These are phyloP conservation scores for Capsicum rhomboideum DNA, from an alignment of 257 asterid species.

Conservation along the genomic window DNA sequence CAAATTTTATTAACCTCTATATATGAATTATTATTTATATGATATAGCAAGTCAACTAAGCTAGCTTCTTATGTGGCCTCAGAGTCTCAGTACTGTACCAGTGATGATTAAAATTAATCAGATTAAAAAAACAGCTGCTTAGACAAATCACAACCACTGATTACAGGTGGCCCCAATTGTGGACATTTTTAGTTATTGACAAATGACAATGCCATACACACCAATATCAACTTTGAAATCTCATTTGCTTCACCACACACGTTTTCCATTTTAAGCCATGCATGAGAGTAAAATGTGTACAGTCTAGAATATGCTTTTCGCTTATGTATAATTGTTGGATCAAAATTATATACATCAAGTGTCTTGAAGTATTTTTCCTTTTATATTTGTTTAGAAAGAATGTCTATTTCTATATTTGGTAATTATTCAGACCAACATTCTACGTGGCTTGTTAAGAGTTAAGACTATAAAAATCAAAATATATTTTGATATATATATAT, in stretches of 20 bases:
- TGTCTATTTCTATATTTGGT: too few species aligned
- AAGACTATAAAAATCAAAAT: too few species aligned
- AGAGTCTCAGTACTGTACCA: conserved; percentile 1
- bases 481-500: too few species aligned
- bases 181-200: conserved; percentile 7
- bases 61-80: neutral
- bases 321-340: too few species aligned
- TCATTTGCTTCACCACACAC: neutral
- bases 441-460: too few species aligned
- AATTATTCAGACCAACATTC: too few species aligned
- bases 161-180: conserved; percentile 7
- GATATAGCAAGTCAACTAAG: neutral
- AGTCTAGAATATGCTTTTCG: neutral
- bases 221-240: neutral
- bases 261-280: neutral
- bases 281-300: neutral
- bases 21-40: neutral
- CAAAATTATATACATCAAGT: too few species aligned
- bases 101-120: neutral
- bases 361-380: too few species aligned
- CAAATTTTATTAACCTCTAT: neutral
- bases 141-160: neutral
- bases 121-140: neutral
- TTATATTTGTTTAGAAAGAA: too few species aligned
- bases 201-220: neutral